Evolutionary conservation across 441 rosid genomes (phyloP).

Genomic region (Arabidopsis hybrid): DNA sequence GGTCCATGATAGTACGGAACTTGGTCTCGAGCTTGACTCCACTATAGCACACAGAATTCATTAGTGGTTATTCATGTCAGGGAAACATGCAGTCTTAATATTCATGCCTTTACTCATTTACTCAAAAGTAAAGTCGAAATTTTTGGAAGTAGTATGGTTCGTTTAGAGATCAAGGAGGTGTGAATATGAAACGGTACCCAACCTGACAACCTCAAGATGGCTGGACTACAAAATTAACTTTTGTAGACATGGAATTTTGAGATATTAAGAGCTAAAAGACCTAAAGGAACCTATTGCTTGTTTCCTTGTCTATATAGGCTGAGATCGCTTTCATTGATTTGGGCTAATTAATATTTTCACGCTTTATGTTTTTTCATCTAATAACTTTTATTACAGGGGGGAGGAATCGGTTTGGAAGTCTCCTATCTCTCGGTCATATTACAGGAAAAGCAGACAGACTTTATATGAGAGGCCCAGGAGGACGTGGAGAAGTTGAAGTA

Average conservation of each 20-base stretch:
- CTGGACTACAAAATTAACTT: constrained; percentile 8
- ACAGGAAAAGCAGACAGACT: constrained; percentile 85
- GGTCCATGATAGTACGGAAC: constrained; percentile 9
- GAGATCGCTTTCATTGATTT: background rate
- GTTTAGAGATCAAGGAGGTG: background rate
- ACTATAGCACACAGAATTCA: background rate
- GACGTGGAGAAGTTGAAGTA: constrained; percentile 98
- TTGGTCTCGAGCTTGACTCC: background rate
- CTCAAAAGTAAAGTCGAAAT: background rate
- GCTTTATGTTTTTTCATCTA: constrained; percentile 1
- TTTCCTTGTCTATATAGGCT: constrained; percentile 4
- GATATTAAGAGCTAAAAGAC: constrained; percentile 17
- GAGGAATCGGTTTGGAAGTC: constrained; percentile 81
- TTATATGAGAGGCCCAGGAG: constrained; percentile 98
- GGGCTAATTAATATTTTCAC: constrained; percentile 1
- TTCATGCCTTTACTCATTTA: too few relatives aligned
- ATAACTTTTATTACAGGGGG: constrained; percentile 60
- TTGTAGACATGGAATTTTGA: background rate
- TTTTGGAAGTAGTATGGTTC: constrained; percentile 9
- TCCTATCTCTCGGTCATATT: constrained; percentile 76
- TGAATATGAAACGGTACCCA: background rate
- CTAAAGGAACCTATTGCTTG: constrained; percentile 2
- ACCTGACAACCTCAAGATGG: background rate
- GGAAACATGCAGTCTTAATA: too few relatives aligned
- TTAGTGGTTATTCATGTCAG: too few relatives aligned